Evolutionary conservation across 176 grass and related monocot genomes (phyloP), one percentile per base, ranked within the genome.

Genomic region (Aegilops sharonensis): DNA sequence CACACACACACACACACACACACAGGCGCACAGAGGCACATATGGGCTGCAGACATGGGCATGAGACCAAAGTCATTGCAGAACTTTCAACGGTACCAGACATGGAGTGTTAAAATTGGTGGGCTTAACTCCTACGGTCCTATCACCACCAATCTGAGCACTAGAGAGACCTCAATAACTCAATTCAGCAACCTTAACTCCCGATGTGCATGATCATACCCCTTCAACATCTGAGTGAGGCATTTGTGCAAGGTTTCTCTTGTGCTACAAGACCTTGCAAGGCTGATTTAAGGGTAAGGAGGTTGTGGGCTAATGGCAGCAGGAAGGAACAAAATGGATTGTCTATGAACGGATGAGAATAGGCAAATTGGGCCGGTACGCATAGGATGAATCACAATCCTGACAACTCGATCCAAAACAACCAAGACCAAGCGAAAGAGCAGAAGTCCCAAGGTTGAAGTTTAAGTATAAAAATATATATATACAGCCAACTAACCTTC

Each of bases 261-360:
- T 32, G 73, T 54, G 47, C 73, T 52, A 30, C 73, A 76, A 76
- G 17, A 56, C 47, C 73, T 79, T 71, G 64, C 24, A 79, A 78
- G 66, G 34, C 10, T 1, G 17, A 85, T 78, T 24, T 68, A 67
- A 45, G 64, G 11, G 59, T 13, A 21, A 25, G 42, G 75, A 15
- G 66, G 20, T 20, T 57, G 52, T 57, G 66, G 31, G 52, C 17
- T 68, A 3, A 0, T 21, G 15, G 66, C 8, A 21, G 13, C 50
- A 61, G 50, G 25, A 79, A 23, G 18, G 24, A 72, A 86, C 17
- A 67, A 67, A 11, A 68, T 42, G 36, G 76, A 72, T 47, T 25
- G 65, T 14, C 35, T 6, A 8, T 3, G 35, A 70, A 42, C 9
- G 11, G 32, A 78, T 45, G 36, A 80, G 37, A 43, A 78, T 60